Base-by-base conservation (phyloP, 306 rosid genomes). In the Castanea sativa region DNA sequence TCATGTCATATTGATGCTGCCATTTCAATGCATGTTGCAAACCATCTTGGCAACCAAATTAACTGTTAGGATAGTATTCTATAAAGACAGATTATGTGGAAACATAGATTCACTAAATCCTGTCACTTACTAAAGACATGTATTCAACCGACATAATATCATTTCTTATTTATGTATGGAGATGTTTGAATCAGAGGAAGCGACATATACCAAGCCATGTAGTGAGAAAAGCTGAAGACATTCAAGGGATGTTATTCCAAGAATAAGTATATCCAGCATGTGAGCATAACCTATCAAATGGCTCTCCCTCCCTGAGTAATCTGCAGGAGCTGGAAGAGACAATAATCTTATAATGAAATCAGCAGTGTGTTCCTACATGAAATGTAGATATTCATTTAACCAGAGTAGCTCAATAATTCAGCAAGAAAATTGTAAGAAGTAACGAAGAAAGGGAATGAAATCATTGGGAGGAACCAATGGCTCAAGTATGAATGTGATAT, bases 211-310 rank as follows among this genome's bases (percentile, higher is more conserved):
- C 96, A 95, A 83, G 87, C 99, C 99, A 86, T 89, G 99, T 70
- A 93, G 89, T 2, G 97, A 93, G 80, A 95, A 91, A 81, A 90
- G 91, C 85, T 91, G 97, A 83, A 95, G 86, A 73, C 98, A 90
- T 72, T 95, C 98, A 81, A 93, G 88, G 41, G 98, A 82, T 64
- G 98, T 86, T 78, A 95, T 91, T 79, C 98, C 99, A 87, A 95
- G 89, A 76, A 90, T 83, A 73, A 95, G 94, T 72, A 84, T 90
- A 57, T 90, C 90, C 75, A 93, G 90, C 87, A 93, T 85, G 27
- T 93, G 93, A 80, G 99, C 98, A 75, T 89, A 89, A 70, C 77
- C 80, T 59, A 91, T 93, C 86, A 95, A 86, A 88, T 95, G 91
- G 85, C 81, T 86, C 77, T 90, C 93, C 82, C 79, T 79, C 78